Evolutionary conservation across 2,329 filamentous ascomycete genomes (phyloP), one percentile per base, ranked within the genome.

Genomic region (Lachnellula hyalina): DNA sequence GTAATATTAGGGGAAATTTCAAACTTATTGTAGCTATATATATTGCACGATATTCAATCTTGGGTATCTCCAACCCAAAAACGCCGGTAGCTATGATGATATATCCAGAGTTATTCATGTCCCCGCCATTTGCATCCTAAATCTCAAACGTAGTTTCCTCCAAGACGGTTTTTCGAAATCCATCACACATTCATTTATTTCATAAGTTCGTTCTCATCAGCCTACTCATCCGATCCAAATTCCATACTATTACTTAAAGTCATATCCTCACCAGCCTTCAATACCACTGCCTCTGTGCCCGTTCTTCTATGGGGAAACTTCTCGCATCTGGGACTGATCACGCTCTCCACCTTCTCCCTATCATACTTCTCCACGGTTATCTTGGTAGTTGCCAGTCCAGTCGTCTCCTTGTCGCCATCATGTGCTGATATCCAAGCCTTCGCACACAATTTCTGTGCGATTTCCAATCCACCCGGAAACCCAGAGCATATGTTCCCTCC

Each of bases 371-470:
- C 70, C 14, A 77, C 80, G 57, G 73, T 75, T 4, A 83, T 72
- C 64, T 78, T 73, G 41, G 69, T 75, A 4, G 77, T 79, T 3
- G 75, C 77, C 49, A 81, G 64, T 0, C 82, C 83, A 3, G 71
- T 72, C 25, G 77, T 75, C 36, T 79, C 73, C 63, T 85, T 86
- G 28, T 80, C 77, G 5, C 78, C 81, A 61, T 86, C 83, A 58
- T 85, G 83, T 0, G 82, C 78, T 53, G 77, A 77, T 19, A 87
- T 75, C 84, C 85, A 87, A 1, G 75, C 72, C 53, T 73, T 74
- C 4, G 81, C 81, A 12, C 75, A 75, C 1, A 84, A 68, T 19
- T 73, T 74, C 38, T 73, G 69, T 2, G 82, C 82, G 25, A 84
- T 80, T 54, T 82, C 76, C 25, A 78, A 67, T 0, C 84, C 85